A percentile compares a stretch with the other conserved stretches of the same genome.
Evolutionary conservation across 306 rosid genomes (phyloP).

Genomic region (Lagenaria siceraria): DNA sequence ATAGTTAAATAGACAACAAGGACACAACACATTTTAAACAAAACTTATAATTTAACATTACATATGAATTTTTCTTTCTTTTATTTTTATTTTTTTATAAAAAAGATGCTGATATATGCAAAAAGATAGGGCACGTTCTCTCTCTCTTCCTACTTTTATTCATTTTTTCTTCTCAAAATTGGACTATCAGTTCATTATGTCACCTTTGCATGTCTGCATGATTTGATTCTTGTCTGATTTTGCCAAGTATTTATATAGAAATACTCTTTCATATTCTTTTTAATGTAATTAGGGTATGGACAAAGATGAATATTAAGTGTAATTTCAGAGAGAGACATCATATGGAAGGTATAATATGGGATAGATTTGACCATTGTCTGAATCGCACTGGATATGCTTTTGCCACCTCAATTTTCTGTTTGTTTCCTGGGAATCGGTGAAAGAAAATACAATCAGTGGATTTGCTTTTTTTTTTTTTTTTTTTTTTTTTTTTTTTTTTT

Average conservation of each 20-base stretch:
- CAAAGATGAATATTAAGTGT: neutral
- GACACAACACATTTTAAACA: too few species aligned
- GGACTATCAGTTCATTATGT: neutral
- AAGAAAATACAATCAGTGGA: neutral
- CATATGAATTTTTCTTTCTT: too few species aligned
- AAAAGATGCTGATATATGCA: too few species aligned
- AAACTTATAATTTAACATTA: too few species aligned
- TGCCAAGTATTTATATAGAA: too few species aligned
- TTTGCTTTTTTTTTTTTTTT: too few species aligned
- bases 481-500: neutral
- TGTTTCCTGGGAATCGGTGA: constrained; percentile 3
- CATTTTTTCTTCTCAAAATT: neutral
- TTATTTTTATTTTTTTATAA: too few species aligned
- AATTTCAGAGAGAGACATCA: neutral
- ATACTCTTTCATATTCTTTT: neutral
- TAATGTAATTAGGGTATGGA: neutral
- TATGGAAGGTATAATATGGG: neutral
- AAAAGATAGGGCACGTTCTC: neutral
- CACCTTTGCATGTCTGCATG: constrained; percentile 4
- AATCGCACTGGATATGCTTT: neutral
- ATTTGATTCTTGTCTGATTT: neutral
- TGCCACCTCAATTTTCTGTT: neutral
- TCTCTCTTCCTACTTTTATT: neutral
- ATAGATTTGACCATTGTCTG: neutral
- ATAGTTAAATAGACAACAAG: too few species aligned